phyloP scores from a whole-genome alignment of 306 rosid species.

The Pyrus bretschneideri region DNA sequence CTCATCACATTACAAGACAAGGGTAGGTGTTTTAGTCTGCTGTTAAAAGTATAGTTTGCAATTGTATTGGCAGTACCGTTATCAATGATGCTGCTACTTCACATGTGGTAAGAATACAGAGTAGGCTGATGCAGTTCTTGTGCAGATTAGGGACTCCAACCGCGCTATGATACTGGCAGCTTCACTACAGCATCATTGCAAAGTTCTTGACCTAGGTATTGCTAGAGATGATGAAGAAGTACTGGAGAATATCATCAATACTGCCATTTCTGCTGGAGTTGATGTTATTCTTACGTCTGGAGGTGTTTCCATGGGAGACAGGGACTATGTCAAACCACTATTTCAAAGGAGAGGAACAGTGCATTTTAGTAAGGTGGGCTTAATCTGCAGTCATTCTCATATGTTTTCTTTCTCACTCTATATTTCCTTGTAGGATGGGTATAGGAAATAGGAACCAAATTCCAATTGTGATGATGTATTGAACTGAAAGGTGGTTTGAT shows the following conservation, averaged over 20 bases:
- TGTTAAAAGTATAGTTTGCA: too few species aligned
- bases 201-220: conserved; percentile 76
- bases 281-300: conserved; percentile 90
- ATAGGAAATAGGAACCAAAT: conserved; percentile 10
- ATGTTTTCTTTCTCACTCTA: neutral
- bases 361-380: conserved; percentile 58
- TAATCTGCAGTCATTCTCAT: conserved; percentile 8
- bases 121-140: conserved; percentile 17
- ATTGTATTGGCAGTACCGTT: neutral
- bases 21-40: neutral
- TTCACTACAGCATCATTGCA: conserved; percentile 63
- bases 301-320: conserved; percentile 99
- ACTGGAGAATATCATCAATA: conserved; percentile 59
- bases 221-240: conserved; percentile 69
- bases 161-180: conserved; percentile 91
- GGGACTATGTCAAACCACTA: conserved; percentile 74
- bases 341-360: conserved; percentile 61
- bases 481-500: neutral
- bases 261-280: conserved; percentile 68
- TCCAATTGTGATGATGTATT: neutral
- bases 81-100: neutral
- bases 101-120: neutral
- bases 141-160: conserved; percentile 95
- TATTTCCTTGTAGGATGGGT: neutral
- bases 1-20: neutral